Evolutionary conservation across 2,329 filamentous ascomycete genomes (phyloP).

Genomic region (Esteya vermicola): DNA sequence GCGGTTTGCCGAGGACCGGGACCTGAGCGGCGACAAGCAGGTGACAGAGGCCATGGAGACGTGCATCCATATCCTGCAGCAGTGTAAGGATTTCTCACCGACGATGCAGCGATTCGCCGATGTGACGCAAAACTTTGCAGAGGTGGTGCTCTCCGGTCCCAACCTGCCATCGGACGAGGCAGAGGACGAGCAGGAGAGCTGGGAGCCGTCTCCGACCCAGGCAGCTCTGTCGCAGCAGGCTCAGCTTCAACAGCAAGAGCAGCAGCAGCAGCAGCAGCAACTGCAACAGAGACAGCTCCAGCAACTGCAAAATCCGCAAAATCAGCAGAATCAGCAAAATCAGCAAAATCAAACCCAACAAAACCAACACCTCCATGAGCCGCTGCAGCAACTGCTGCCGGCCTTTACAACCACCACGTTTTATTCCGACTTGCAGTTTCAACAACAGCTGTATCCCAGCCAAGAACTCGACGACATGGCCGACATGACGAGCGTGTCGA

Average conservation of each 20-base stretch:
- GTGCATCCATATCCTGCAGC: conserved; percentile 6
- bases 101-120: conserved; percentile 10
- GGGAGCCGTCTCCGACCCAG: too few species aligned
- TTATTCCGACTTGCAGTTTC: neutral
- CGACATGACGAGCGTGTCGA: conserved; percentile 1
- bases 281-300: neutral
- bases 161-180: too few species aligned
- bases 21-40: conserved; percentile 3
- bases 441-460: neutral
- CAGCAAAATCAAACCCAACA: neutral
- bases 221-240: too few species aligned
- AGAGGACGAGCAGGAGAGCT: neutral
- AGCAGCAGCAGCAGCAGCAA: neutral
- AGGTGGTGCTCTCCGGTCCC: conserved; percentile 5
- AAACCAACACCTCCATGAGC: too few species aligned
- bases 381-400: neutral
- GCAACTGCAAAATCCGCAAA: neutral
- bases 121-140: conserved; percentile 8
- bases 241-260: conserved; percentile 1
- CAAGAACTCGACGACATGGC: neutral
- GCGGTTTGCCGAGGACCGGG: conserved; percentile 6
- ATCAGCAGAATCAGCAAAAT: neutral
- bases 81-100: conserved; percentile 9
- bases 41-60: conserved; percentile 4
- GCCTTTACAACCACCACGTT: too few species aligned